phyloP scores from a whole-genome alignment of 192 early-diverging fungal genomes.

The Oehlia diaphana region DNA sequence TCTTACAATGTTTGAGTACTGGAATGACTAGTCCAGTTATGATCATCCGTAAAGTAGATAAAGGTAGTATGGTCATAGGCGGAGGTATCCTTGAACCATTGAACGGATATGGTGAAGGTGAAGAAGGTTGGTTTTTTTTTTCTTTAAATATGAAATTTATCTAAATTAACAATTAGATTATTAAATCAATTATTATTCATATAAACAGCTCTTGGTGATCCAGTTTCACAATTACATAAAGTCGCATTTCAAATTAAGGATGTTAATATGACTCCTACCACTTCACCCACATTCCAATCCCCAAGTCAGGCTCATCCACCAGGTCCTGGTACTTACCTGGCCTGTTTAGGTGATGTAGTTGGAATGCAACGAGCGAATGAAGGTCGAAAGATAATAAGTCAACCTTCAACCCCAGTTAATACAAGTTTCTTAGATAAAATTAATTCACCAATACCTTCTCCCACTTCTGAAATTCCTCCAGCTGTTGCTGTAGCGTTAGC shows the following conservation, averaged over 20 bases:
- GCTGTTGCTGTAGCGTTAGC: conserved; percentile 31
- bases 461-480: conserved; percentile 32
- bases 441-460: conserved; percentile 25
- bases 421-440: conserved; percentile 17
- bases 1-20: conserved; percentile 85
- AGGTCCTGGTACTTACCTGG: conserved; percentile 60
- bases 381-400: conserved; percentile 47
- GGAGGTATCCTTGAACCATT: conserved; percentile 46
- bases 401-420: conserved; percentile 12
- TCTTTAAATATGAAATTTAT: neutral
- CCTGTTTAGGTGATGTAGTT: conserved; percentile 77
- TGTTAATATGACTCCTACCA: conserved; percentile 11
- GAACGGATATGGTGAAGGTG: conserved; percentile 37
- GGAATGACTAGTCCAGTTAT: conserved; percentile 80
- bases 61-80: conserved; percentile 74
- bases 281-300: conserved; percentile 29
- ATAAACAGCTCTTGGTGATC: conserved; percentile 63
- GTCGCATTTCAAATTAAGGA: conserved; percentile 81
- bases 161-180: neutral
- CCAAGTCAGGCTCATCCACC: conserved; percentile 41
- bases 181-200: neutral
- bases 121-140: conserved; percentile 7
- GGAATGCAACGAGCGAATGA: conserved; percentile 66
- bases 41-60: conserved; percentile 84
- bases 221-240: conserved; percentile 89